phyloP scores from a whole-genome alignment of 2,329 filamentous ascomycete species.

The Fusarium nygamai region DNA sequence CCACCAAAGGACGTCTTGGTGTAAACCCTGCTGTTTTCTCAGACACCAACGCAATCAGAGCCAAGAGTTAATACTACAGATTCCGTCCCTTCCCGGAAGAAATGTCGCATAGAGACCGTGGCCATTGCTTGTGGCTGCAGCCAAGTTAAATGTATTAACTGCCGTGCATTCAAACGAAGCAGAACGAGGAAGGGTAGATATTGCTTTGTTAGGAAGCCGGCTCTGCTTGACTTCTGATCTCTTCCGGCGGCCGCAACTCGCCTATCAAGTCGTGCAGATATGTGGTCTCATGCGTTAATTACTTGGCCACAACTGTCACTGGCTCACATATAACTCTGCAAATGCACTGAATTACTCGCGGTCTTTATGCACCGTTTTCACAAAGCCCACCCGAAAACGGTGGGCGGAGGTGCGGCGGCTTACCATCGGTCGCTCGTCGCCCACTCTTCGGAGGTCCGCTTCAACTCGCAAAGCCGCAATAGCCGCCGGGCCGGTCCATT shows the following conservation, averaged over 20 bases:
- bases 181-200: neutral
- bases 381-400: slow-evolving; percentile 19
- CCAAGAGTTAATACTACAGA: slow-evolving; percentile 1
- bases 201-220: neutral
- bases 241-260: neutral
- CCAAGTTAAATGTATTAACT: neutral
- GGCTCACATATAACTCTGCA: neutral
- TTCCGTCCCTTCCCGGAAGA: slow-evolving; percentile 15
- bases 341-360: slow-evolving; percentile 3
- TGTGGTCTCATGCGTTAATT: neutral
- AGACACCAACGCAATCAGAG: slow-evolving; percentile 20
- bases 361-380: slow-evolving; percentile 20
- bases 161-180: slow-evolving; percentile 12
- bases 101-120: slow-evolving; percentile 3
- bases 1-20: slow-evolving; percentile 7
- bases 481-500: slow-evolving; percentile 45
- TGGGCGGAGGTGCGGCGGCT: slow-evolving; percentile 25
- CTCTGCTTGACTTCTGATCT: neutral
- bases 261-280: neutral
- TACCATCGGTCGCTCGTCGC: slow-evolving; percentile 36
- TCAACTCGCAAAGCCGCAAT: slow-evolving; percentile 40
- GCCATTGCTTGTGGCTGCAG: slow-evolving; percentile 7
- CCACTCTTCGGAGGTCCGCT: slow-evolving; percentile 28
- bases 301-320: neutral
- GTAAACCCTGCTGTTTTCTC: slow-evolving; percentile 14